phyloP scores from a whole-genome alignment of 139 green algal genomes.

The Picochlorum sp. region DNA sequence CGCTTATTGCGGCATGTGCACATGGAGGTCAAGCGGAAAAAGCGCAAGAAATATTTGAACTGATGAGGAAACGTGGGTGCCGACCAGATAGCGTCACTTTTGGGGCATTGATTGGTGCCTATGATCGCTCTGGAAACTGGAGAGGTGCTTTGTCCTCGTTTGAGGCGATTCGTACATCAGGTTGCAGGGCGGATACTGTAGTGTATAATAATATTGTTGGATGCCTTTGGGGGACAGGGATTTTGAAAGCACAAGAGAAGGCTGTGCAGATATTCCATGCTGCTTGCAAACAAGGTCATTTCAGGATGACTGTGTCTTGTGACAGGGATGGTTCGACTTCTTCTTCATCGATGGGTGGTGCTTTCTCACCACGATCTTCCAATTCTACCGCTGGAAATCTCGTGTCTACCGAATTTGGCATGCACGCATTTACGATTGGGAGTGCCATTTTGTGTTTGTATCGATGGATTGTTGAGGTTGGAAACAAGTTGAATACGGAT shows the following conservation, averaged over 20 bases:
- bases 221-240: constrained; percentile 34
- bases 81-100: constrained; percentile 79
- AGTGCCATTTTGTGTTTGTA: constrained; percentile 33
- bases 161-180: constrained; percentile 34
- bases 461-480: constrained; percentile 36
- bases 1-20: constrained; percentile 62
- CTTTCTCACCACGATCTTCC: background rate
- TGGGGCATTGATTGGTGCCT: constrained; percentile 71
- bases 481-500: constrained; percentile 26
- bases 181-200: constrained; percentile 44
- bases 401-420: constrained; percentile 31
- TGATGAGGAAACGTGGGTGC: constrained; percentile 47
- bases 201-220: constrained; percentile 43
- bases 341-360: background rate
- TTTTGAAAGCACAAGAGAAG: constrained; percentile 23
- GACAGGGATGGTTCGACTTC: background rate
- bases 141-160: constrained; percentile 33
- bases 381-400: background rate
- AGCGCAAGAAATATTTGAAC: constrained; percentile 43
- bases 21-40: constrained; percentile 38
- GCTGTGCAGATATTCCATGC: constrained; percentile 29
- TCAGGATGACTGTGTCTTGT: constrained; percentile 28
- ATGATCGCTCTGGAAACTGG: constrained; percentile 48
- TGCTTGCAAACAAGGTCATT: constrained; percentile 28
- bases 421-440: constrained; percentile 44